A percentile compares a stretch with the other conserved stretches of the same genome.
These are phyloP conservation scores for Rostrohypoxylon terebratum DNA, from an alignment of 495 filamentous ascomycete genomes.

Conservation along the genomic window DNA sequence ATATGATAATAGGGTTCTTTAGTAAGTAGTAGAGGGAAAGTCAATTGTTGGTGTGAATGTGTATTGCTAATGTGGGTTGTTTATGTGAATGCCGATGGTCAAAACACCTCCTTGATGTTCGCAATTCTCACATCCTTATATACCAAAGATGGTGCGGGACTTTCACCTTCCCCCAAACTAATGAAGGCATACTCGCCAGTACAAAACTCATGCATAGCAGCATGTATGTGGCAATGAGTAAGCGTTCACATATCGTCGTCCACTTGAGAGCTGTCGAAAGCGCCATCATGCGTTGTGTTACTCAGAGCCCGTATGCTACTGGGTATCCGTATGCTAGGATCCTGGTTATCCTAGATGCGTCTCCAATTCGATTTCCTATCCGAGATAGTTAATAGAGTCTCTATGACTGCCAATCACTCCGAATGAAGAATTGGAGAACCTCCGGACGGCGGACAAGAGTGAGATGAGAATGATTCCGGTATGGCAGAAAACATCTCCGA, in stretches of 20 bases:
- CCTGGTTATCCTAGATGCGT: not conserved
- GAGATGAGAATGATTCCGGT: slow-evolving; percentile 13
- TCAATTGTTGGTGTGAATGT: slow-evolving; percentile 3
- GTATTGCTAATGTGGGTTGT: slow-evolving; percentile 1
- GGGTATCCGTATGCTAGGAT: slow-evolving; percentile 18
- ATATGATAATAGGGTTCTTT: not conserved
- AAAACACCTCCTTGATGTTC: slow-evolving; percentile 12
- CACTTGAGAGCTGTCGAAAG: slow-evolving; percentile 5
- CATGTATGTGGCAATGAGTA: slow-evolving; percentile 35
- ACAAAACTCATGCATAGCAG: slow-evolving; percentile 6
- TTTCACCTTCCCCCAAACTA: slow-evolving; percentile 18
- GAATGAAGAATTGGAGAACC: slow-evolving; percentile 7
- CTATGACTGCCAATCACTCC: slow-evolving; percentile 18
- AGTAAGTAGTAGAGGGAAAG: not conserved
- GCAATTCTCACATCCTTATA: slow-evolving; percentile 32
- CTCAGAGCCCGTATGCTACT: slow-evolving; percentile 26
- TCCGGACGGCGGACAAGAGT: too few relatives aligned
- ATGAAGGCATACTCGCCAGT: slow-evolving; percentile 13
- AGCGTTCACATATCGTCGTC: slow-evolving; percentile 24
- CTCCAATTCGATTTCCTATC: slow-evolving; percentile 8
- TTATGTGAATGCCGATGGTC: slow-evolving; percentile 13
- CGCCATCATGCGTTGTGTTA: slow-evolving; percentile 30
- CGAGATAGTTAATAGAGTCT: not conserved
- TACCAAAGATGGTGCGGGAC: slow-evolving; percentile 19
- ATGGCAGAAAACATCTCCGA: slow-evolving; percentile 11